Conservation (phyloP, 345 rosid genomes). For the thale cress (Arabidopsis thaliana) region TAIR10.1 NC_003075.7:15159001-15159500, state of each 20-base stretch:
- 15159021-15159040: constrained; percentile 79
- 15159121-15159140: constrained; percentile 80
- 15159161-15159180: neutral
- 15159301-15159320: constrained; percentile 74
- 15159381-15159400: neutral
- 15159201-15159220: neutral
- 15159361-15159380: constrained; percentile 1
- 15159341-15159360: constrained; percentile 76
- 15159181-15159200: neutral
- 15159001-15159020: neutral
- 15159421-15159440: neutral
- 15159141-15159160: constrained; percentile 62
- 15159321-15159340: constrained; percentile 91
- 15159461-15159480: neutral
- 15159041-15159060: constrained; percentile 97
- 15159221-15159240: constrained; percentile 55
- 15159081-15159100: constrained; percentile 69
- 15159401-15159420: constrained; percentile 14
- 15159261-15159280: constrained; percentile 88
- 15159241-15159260: constrained; percentile 93
- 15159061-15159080: constrained; percentile 75
- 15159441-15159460: constrained; percentile 6
- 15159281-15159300: constrained; percentile 88
- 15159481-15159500: constrained; percentile 19
- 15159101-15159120: constrained; percentile 77